Evolutionary conservation across 2,329 filamentous ascomycete genomes (phyloP).

Genomic region (Purpureocillium lavendulum): DNA sequence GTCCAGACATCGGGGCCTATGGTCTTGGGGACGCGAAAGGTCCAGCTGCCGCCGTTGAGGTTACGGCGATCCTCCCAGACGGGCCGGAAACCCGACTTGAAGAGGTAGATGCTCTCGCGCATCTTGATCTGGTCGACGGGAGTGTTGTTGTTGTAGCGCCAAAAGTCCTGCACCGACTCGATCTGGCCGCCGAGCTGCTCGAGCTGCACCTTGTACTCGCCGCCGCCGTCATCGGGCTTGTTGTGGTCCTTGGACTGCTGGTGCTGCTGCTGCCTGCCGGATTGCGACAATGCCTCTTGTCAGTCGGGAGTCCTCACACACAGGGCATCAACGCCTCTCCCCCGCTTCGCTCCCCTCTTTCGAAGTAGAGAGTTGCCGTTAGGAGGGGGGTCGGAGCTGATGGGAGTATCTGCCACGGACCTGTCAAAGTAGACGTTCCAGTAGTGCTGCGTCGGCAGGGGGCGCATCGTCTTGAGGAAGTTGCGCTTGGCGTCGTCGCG

Average conservation of each 20-base stretch:
- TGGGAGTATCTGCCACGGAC: slow-evolving; percentile 21
- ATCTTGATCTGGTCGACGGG: slow-evolving; percentile 68
- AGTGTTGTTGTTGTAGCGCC: slow-evolving; percentile 75
- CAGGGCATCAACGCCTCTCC: too few species aligned
- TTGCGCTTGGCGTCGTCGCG: slow-evolving; percentile 78
- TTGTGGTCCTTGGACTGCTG: slow-evolving; percentile 35
- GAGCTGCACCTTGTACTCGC: slow-evolving; percentile 45
- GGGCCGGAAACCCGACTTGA: slow-evolving; percentile 69
- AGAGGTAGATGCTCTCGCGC: slow-evolving; percentile 71
- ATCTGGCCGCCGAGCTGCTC: slow-evolving; percentile 58
- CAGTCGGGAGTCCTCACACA: too few species aligned
- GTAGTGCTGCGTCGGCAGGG: slow-evolving; percentile 71
- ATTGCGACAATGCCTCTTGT: too few species aligned
- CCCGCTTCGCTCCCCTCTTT: slow-evolving; percentile 15
- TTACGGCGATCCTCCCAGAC: slow-evolving; percentile 86
- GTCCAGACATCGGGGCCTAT: slow-evolving; percentile 71
- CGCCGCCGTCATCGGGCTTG: too few species aligned
- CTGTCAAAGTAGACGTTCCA: slow-evolving; percentile 66
- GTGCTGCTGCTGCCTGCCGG: too few species aligned
- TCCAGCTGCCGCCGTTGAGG: slow-evolving; percentile 79
- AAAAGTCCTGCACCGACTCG: slow-evolving; percentile 78
- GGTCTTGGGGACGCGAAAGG: slow-evolving; percentile 78
- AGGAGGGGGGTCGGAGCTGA: not conserved
- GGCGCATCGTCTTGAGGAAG: slow-evolving; percentile 65
- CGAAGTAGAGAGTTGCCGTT: not conserved